Conservation (phyloP, 345 rosid species). For the Limnanthes douglasii region DNA sequence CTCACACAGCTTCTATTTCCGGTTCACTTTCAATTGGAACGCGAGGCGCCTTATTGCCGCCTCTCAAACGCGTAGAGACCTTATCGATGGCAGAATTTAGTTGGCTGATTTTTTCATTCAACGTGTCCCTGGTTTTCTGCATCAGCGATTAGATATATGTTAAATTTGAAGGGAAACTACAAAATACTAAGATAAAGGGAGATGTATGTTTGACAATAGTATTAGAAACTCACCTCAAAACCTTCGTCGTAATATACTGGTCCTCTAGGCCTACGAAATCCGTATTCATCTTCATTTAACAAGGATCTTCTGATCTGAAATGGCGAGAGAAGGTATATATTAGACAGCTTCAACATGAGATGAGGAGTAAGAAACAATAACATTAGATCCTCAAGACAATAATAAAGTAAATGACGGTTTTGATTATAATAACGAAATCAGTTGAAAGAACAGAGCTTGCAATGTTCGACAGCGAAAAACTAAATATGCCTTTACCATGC, state of each 20-base stretch:
- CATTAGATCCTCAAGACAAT: neutral
- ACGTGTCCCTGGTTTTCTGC: slow-evolving; percentile 77
- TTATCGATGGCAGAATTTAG: slow-evolving; percentile 88
- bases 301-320: slow-evolving; percentile 64
- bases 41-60: slow-evolving; percentile 29
- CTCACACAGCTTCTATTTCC: slow-evolving; percentile 66
- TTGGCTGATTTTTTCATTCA: slow-evolving; percentile 76
- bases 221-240: slow-evolving; percentile 35
- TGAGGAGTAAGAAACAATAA: too few species aligned
- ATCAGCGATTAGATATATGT: slow-evolving; percentile 1
- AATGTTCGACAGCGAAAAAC: too few species aligned
- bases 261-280: slow-evolving; percentile 53
- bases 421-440: neutral
- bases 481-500: too few species aligned
- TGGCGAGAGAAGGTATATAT: neutral
- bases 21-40: slow-evolving; percentile 39
- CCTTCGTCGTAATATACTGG: slow-evolving; percentile 82
- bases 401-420: neutral
- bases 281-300: slow-evolving; percentile 68
- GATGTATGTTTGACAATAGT: neutral
- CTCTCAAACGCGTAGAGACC: slow-evolving; percentile 76
- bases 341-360: slow-evolving; percentile 1
- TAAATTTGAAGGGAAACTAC: neutral
- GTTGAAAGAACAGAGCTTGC: neutral
- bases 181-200: neutral